Base-by-base conservation (phyloP, 2,329 filamentous ascomycete species). In the Westerdykella sp. region DNA sequence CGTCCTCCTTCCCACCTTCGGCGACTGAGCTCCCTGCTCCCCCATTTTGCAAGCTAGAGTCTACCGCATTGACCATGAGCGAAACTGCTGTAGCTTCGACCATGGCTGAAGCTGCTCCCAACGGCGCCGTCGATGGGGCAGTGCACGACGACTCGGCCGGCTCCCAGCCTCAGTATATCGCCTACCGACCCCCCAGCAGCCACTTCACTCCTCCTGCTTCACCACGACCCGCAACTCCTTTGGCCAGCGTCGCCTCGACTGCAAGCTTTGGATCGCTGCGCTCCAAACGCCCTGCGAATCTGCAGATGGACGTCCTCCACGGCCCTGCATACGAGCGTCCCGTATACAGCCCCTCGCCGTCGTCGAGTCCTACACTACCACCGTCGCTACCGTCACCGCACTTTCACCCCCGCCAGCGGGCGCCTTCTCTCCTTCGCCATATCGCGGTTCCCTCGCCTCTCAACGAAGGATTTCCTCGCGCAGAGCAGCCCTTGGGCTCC, bases 371-470 rank as follows among this genome's bases (percentile, higher is more conserved):
- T 23, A 54, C 60, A 18, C 54, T 63, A 14, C 55, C 50, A n/a
- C 54, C 55, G 4, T 40, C 51, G 30, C 45, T 62, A n/a, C 67
- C 69, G 22, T 67, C 68, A 39, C 69, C 70, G 31, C 68, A 73
- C 43, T 62, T 69, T 16, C 57, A 63, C 18, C 56, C 67, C 11
- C 64, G 70, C 18, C 67, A 69, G 47, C 62, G 66, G 25, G 68
- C 69, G 1, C 63, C 71, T 14, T 64, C 67, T 11, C 63, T 68
- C 23, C 62, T 72, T 42, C 63, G 66, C 41, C 59, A 63, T 51
- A 53, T 60, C 34, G 55, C 56, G 5, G 47, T 58, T 4, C 53
- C 59, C 22, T 58, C 60, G 32, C 54, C 62, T n/a, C 53, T 57
- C 30, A 54, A 56, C 44, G 50, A 49, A 41, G 53, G 51, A 4